Base-by-base conservation (phyloP, 2,329 filamentous ascomycete genomes). In the Chaetomiaceae sp. region DNA sequence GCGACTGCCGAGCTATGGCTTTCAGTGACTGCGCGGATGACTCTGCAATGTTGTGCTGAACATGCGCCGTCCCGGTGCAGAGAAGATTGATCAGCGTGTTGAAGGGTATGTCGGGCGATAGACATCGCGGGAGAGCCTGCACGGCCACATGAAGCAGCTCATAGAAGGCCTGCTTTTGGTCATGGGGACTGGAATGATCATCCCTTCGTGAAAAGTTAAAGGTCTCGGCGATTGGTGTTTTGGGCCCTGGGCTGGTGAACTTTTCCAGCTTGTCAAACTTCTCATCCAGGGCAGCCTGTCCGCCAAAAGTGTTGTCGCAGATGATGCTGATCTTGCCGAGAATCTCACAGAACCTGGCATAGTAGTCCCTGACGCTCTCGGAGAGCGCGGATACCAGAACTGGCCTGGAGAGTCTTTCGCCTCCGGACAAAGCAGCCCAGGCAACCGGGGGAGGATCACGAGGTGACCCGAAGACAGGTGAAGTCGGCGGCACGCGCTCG, bases 221-320 rank as follows among this genome's bases (percentile, higher is more conserved):
- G 0, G 90, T 91, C 54, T 97, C 94, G 1, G 91, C 80, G 61
- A 97, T 92, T 1, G 95, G 94, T 0, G 94, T 99, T 69, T 97
- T 97, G 0, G 94, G 91, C 0, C 88, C 87, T 8, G 87, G 82
- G 41, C 87, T 85, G 56, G 81, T 88, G 66, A 97, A 96, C 65
- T 96, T 96, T 67, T 99, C 94, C 66, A 97, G 95, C 66, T 96
- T 96, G 68, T 99, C 94, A 66, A 97, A 96, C 66, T 96, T 97
- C 69, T 99, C 95, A 65, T 99, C 94, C 43, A 97, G 71, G 0
- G 90, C 89, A 29, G 92, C 94, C 72, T 99, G 94, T 0, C 94
- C 94, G 47, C 94, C 95, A 72, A 99, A 99, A 0, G 92, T 88
- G 63, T 96, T 94, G 68, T 99, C 94, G 69, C 94, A 99, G 30